Evolutionary conservation across 352 stramenopile genomes (phyloP).

Genomic region (Globisporangium polare): DNA sequence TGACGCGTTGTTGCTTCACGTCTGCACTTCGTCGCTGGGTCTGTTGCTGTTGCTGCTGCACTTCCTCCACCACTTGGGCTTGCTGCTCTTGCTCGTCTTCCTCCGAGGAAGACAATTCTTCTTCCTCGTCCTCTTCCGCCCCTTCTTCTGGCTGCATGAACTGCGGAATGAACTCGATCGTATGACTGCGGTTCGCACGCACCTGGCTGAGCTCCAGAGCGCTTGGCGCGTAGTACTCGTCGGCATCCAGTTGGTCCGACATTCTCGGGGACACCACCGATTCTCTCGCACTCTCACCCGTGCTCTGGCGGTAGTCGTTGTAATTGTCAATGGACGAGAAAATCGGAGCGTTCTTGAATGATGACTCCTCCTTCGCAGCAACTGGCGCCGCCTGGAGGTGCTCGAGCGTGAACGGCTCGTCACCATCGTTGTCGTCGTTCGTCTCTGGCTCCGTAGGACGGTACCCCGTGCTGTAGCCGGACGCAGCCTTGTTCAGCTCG

Average conservation of each 20-base stretch:
- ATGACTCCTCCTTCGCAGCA: not conserved
- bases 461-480: conserved; percentile 10
- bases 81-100: not conserved
- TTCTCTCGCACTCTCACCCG: not conserved
- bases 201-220: conserved; percentile 15
- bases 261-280: not conserved
- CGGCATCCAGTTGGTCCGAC: not conserved
- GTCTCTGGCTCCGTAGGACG: conserved; percentile 9
- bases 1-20: conserved; percentile 1
- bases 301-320: conserved; percentile 4
- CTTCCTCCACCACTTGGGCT: not conserved
- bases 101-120: not conserved
- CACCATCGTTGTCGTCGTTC: conserved; percentile 3
- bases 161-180: conserved; percentile 20
- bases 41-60: not conserved
- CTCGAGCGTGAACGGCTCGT: conserved; percentile 16
- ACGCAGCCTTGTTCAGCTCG: conserved; percentile 15
- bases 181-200: conserved; percentile 16
- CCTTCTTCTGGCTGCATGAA: conserved; percentile 5
- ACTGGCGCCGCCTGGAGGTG: conserved; percentile 8
- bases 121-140: not conserved
- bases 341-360: not conserved
- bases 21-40: not conserved
- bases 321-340: not conserved
- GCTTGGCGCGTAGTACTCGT: conserved; percentile 14